Conservation (phyloP, 2,329 filamentous ascomycete species). For the Diplodia scrobiculata region DNA sequence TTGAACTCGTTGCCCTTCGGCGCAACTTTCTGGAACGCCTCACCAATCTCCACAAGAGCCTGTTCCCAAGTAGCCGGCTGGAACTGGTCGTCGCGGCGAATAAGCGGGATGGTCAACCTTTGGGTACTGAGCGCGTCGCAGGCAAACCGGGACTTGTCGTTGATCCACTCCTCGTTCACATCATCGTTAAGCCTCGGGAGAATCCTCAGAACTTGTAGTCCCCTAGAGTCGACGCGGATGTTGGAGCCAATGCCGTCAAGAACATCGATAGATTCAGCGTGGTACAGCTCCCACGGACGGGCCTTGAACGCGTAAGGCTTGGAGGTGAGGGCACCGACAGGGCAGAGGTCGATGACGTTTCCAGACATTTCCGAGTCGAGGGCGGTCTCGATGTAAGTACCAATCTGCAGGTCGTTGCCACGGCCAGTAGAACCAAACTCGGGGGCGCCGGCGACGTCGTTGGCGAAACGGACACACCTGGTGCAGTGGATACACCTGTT, state of each 20-base stretch:
- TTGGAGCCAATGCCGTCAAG: conserved; percentile 90
- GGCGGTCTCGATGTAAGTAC: conserved; percentile 93
- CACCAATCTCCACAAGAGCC: conserved; percentile 81
- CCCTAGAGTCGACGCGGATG: conserved; percentile 89
- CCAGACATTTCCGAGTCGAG: conserved; percentile 93
- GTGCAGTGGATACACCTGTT: conserved; percentile 99
- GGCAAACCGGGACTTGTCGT: conserved; percentile 96
- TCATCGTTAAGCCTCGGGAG: conserved; percentile 93
- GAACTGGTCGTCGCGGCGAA: conserved; percentile 87
- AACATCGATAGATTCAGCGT: conserved; percentile 94
- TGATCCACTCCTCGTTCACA: conserved; percentile 99
- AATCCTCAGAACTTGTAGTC: conserved; percentile 93
- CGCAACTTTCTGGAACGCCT: conserved; percentile 75
- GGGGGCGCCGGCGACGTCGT: conserved; percentile 92
- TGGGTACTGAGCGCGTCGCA: conserved; percentile 97
- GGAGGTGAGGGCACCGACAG: conserved; percentile 91
- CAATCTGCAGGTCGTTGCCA: conserved; percentile 97
- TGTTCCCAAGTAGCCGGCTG: conserved; percentile 94
- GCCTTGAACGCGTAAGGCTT: conserved; percentile 98
- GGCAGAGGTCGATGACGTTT: conserved; percentile 97
- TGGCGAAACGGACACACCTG: conserved; percentile 94
- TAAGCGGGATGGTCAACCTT: conserved; percentile 85
- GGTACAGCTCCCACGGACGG: conserved; percentile 94
- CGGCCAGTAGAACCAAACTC: conserved; percentile 92
- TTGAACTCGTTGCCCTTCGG: conserved; percentile 95